Percentiles rank a stretch among this genome's conserved stretches.
Conservation (phyloP, 805 yeast genomes). For the Candida insectalens region DNA sequence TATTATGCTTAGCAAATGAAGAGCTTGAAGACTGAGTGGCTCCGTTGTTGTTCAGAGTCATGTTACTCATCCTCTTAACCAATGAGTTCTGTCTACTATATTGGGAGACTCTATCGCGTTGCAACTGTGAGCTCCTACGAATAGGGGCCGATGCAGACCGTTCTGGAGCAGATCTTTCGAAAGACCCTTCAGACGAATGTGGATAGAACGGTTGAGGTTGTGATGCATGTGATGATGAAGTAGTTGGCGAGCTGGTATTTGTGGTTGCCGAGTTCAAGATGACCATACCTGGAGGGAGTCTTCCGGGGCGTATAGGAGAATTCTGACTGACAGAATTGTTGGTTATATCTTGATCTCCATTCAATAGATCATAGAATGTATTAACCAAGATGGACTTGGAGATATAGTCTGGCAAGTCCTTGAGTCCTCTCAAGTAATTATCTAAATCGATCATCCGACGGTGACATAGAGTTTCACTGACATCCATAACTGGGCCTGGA, state of each 20-base stretch:
- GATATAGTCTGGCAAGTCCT: conserved; percentile 68
- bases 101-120: conserved; percentile 43
- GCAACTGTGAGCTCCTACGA: conserved; percentile 28
- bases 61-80: conserved; percentile 15
- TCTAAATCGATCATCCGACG: conserved; percentile 46
- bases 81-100: conserved; percentile 19
- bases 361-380: conserved; percentile 56
- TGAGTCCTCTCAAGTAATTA: conserved; percentile 41
- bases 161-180: neutral
- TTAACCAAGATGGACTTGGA: conserved; percentile 61
- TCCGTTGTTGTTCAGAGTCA: conserved; percentile 8
- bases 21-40: conserved; percentile 4
- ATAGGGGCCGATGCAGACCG: conserved; percentile 2
- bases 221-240: conserved; percentile 2
- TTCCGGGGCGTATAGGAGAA: conserved; percentile 17
- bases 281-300: conserved; percentile 23
- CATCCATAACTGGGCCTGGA: conserved; percentile 92
- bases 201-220: neutral
- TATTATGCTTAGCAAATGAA: neutral
- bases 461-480: conserved; percentile 61
- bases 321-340: conserved; percentile 10
- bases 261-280: no score
- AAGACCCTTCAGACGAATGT: neutral
- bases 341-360: conserved; percentile 47
- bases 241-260: conserved; percentile 9